Base-by-base conservation (phyloP, 2,329 filamentous ascomycete species). In the Mycogone perniciosa region DNA sequence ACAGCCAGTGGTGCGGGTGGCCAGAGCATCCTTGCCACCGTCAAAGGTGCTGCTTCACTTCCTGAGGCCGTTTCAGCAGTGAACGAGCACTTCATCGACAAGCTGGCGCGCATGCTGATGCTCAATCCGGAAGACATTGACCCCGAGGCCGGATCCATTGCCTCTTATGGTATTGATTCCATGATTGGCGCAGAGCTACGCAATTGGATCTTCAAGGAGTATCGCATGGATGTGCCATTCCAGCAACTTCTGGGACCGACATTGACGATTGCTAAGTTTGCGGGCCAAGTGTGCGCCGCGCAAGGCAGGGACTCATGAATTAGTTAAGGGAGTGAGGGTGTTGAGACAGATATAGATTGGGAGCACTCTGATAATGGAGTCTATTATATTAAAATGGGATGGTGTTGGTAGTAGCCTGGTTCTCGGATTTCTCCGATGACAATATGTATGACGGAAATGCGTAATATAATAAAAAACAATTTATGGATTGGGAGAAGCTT, bases 181-280 rank as follows among this genome's bases (percentile, higher is more conserved):
- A 68, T 70, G 67, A 60, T 69, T 13, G 67, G 64, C 1, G 62
- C 65, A 1, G 67, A 70, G 58, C 46, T 70, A 38, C 57, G 67
- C 26, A 67, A 60, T 31, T 67, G 67, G 64, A 55, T 69, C 13
- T 68, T 67, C 59, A 64, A 61, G 39, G 65, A 68, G 53, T 66
- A 61, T 34, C 57, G 62, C 11, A 57, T 71, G 1, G 69, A 74
- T 52, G 59, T 70, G 31, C 66, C 67, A 1, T 70, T 71, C 48
- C 66, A 69, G 58, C 59, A 69, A 48, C 59, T 71, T n/a, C 58
- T 71, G 13, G 64, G 54, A 1, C 55, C 63, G 2, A 62, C 56
- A 1, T 53, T 69, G 44, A 66, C 63, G 5, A 54, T 60, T 26
- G 47, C 46, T 1, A 54, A 57, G 52, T 52, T 57, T 43, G 51